Conservation (phyloP, 768 basidiomycete species). For the Pholiota microspora region DNA sequence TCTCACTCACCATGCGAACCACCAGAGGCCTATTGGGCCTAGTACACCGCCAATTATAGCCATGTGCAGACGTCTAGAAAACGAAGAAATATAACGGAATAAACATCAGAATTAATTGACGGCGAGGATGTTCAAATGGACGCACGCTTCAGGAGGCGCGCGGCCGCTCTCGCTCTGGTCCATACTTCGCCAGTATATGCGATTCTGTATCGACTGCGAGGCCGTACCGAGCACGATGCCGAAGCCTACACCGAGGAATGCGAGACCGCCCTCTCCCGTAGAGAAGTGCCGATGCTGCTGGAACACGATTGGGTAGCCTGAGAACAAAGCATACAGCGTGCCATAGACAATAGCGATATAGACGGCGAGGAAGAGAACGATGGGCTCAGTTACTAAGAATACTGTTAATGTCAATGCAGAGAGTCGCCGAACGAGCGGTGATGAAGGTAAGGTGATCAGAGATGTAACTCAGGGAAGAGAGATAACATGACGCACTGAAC, state of each 20-base stretch:
- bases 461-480: constrained; percentile 1
- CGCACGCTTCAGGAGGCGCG: constrained; percentile 62
- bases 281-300: constrained; percentile 51
- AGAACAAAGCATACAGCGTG: constrained; percentile 63
- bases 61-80: constrained; percentile 52
- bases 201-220: constrained; percentile 53
- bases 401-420: constrained; percentile 30
- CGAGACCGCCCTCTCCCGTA: constrained; percentile 54
- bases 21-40: constrained; percentile 59
- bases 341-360: constrained; percentile 64
- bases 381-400: constrained; percentile 62
- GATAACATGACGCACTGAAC: constrained; percentile 38
- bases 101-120: background rate
- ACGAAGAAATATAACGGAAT: background rate
- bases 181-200: constrained; percentile 50
- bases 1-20: constrained; percentile 57
- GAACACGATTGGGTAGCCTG: constrained; percentile 61
- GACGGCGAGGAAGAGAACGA: constrained; percentile 54
- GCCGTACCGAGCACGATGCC: constrained; percentile 51
- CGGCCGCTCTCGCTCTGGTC: constrained; percentile 43
- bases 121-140: constrained; percentile 3
- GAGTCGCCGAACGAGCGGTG: background rate
- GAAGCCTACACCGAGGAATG: constrained; percentile 63
- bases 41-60: constrained; percentile 52
- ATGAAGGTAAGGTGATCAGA: background rate